Evolutionary conservation across 108 stramenopile species (phyloP), one percentile per base, ranked within the genome.

Genomic region (Pseudonitzschia multistriata): DNA sequence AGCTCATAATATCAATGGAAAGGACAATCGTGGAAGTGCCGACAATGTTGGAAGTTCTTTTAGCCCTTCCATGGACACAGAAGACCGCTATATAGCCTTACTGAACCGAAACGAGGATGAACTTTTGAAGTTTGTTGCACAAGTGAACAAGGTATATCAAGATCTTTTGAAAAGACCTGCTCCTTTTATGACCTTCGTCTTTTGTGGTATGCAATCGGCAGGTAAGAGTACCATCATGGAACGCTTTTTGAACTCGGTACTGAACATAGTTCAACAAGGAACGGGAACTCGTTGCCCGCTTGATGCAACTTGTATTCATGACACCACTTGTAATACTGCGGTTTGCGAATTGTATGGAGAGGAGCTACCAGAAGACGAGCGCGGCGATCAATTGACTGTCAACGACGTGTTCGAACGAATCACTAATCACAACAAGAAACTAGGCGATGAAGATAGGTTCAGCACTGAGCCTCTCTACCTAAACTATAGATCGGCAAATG

Each of bases 191-290:
- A 84, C 79, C 3, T 87, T 90, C 79, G 89, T 90, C 3, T 82
- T 90, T 57, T 87, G 86, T 70, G 89, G 89, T 5, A 90, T 87
- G 86, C 89, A 90, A 42, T 80, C 78, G 17, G 74, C 81, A 40
- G 89, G 89, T 42, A 90, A 90, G 62, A 71, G 68, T 64, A 90
- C 89, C 24, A 84, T 90, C 67, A 87, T 90, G 89, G 89, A 90
- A 66, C 80, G 89, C 11, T 90, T 90, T 68, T 57, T 90, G 72
- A 80, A 79, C 37, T 74, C 82, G 5, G 81, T 79, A 5, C 49
- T 90, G 7, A 90, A 90, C 74, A 90, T 90, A 37, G 83, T 90
- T 3, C 89, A 90, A 62, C 83, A 85, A 74, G 89, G 89, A 7
- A 90, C 89, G 3, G 89, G 89, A 35, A 90, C 89, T 37, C 69